phyloP scores from a whole-genome alignment of 305 asterid genomes.

The Fraxinus platypoda region DNA sequence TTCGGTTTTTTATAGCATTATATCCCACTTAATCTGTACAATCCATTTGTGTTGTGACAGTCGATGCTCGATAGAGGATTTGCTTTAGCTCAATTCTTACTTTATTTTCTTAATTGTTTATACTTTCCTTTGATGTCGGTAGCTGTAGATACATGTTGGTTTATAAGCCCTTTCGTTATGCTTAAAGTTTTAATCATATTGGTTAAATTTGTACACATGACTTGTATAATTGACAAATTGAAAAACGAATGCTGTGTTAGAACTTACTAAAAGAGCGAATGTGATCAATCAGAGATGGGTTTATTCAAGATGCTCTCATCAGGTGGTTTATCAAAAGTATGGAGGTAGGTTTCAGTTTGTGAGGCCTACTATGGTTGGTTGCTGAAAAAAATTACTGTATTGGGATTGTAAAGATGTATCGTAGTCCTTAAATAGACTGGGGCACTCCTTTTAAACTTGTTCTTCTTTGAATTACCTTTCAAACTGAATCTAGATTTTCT shows the following conservation, averaged over 20 bases:
- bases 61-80: background rate
- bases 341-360: background rate
- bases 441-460: background rate
- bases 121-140: background rate
- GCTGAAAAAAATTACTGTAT: background rate
- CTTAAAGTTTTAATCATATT: background rate
- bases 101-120: background rate
- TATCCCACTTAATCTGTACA: background rate
- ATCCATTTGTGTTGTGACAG: background rate
- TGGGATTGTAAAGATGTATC: background rate
- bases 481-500: background rate
- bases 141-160: background rate
- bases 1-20: background rate
- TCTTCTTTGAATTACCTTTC: background rate
- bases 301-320: background rate
- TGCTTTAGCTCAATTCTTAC: background rate
- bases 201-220: background rate
- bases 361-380: background rate
- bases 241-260: background rate
- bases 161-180: background rate
- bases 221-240: background rate
- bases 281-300: background rate
- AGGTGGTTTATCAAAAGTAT: background rate
- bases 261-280: background rate
- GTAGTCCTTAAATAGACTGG: background rate